A percentile compares a stretch with the other conserved stretches of the same genome.
Evolutionary conservation across 768 basidiomycete genomes (phyloP).

Genomic region (Amanita rimosa): DNA sequence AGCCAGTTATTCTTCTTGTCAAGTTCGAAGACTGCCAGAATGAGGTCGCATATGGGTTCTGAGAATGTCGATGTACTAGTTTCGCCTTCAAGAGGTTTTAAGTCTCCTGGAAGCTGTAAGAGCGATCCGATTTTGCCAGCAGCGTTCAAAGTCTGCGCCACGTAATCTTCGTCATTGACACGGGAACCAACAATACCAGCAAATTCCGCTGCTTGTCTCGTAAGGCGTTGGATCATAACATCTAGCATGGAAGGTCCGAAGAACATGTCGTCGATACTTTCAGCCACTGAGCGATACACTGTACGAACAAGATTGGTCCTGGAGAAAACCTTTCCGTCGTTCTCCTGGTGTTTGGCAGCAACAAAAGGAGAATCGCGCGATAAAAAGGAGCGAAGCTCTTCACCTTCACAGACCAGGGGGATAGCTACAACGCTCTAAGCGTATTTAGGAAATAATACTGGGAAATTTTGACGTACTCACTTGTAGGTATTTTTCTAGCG

Average conservation of each 20-base stretch:
- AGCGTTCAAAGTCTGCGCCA: slow-evolving; percentile 66
- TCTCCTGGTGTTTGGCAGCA: slow-evolving; percentile 36
- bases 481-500: slow-evolving; percentile 86
- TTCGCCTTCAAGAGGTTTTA: slow-evolving; percentile 79
- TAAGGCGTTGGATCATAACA: slow-evolving; percentile 85
- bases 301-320: slow-evolving; percentile 73
- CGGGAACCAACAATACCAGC: slow-evolving; percentile 74
- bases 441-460: background rate
- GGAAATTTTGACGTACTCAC: slow-evolving; percentile 26
- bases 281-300: slow-evolving; percentile 85
- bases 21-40: slow-evolving; percentile 89
- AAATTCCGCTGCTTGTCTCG: slow-evolving; percentile 82
- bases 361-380: slow-evolving; percentile 82
- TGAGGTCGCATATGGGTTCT: slow-evolving; percentile 86
- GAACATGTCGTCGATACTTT: slow-evolving; percentile 95
- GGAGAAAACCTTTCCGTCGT: slow-evolving; percentile 32
- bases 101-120: slow-evolving; percentile 62
- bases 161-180: slow-evolving; percentile 74
- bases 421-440: slow-evolving; percentile 61
- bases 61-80: slow-evolving; percentile 85
- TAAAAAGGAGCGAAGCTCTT: slow-evolving; percentile 74
- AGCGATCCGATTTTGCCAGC: slow-evolving; percentile 56
- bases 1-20: slow-evolving; percentile 97
- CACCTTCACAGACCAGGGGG: slow-evolving; percentile 69
- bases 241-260: slow-evolving; percentile 95